phyloP scores from a whole-genome alignment of 176 grass and related monocot species.

The Hordeum vulgare region DNA sequence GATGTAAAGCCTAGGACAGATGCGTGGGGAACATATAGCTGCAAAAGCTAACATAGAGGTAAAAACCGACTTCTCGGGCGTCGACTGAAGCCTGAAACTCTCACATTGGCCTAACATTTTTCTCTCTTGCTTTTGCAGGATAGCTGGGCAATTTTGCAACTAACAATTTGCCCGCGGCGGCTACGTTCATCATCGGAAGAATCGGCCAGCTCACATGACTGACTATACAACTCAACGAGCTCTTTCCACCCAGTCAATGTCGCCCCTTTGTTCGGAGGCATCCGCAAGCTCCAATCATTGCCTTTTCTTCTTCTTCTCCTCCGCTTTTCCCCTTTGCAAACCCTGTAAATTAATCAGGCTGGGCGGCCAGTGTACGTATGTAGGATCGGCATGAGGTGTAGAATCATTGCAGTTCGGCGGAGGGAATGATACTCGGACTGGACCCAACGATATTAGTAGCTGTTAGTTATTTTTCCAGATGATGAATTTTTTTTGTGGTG shows the following conservation, averaged over 20 bases:
- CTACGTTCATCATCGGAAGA: not conserved
- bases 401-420: slow-evolving; percentile 34
- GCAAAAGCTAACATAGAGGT: slow-evolving; percentile 47
- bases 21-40: not conserved
- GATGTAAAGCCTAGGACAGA: not conserved
- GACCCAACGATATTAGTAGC: not conserved
- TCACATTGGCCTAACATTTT: not conserved
- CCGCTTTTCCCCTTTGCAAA: slow-evolving; percentile 4
- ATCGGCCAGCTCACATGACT: slow-evolving; percentile 19
- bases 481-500: slow-evolving; percentile 33
- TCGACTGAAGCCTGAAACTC: not conserved
- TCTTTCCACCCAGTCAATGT: not conserved
- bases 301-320: not conserved
- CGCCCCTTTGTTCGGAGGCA: not conserved
- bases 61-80: slow-evolving; percentile 1
- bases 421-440: slow-evolving; percentile 31
- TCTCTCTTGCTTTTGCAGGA: slow-evolving; percentile 28
- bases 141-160: slow-evolving; percentile 48
- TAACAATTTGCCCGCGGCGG: slow-evolving; percentile 7
- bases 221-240: slow-evolving; percentile 30
- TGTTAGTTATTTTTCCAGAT: not conserved
- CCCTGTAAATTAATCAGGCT: not conserved
- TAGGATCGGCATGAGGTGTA: slow-evolving; percentile 19
- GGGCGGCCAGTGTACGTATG: not conserved
- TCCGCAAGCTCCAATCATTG: not conserved